phyloP scores from a whole-genome alignment of 352 stramenopile species.

The Pythium dissimile region DNA sequence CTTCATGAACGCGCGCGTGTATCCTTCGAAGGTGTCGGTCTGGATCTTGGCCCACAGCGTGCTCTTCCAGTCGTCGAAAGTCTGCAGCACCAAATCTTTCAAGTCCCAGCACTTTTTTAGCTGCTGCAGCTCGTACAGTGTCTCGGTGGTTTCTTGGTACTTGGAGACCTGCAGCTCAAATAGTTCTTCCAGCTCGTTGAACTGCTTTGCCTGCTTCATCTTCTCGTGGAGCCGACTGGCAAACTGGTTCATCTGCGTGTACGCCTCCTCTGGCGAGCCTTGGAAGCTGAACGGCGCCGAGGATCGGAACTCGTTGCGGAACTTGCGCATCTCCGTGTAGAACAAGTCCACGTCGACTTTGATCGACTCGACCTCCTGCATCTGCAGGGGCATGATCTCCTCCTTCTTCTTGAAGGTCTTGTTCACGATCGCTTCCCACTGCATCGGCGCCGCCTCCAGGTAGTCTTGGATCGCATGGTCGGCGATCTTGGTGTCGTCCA shows the following conservation, averaged over 20 bases:
- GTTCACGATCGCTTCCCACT: slow-evolving; percentile 98
- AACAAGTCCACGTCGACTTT: slow-evolving; percentile 94
- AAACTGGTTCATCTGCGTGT: slow-evolving; percentile 83
- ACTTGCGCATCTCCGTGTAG: slow-evolving; percentile 92
- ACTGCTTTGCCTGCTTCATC: slow-evolving; percentile 78
- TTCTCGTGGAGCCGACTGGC: slow-evolving; percentile 62
- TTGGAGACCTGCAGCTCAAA: slow-evolving; percentile 87
- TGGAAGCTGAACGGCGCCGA: slow-evolving; percentile 94
- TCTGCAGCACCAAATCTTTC: slow-evolving; percentile 75
- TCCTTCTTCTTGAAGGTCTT: slow-evolving; percentile 99
- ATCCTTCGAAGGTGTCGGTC: slow-evolving; percentile 75
- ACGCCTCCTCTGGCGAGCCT: slow-evolving; percentile 76
- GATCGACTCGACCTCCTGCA: slow-evolving; percentile 93
- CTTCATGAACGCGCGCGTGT: slow-evolving; percentile 81
- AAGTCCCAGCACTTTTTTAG: slow-evolving; percentile 88
- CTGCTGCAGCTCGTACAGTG: slow-evolving; percentile 82
- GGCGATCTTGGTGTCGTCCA: slow-evolving; percentile 87
- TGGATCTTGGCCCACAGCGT: slow-evolving; percentile 81
- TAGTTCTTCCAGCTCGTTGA: slow-evolving; percentile 84
- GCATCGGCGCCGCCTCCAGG: slow-evolving; percentile 93
- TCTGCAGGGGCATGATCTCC: slow-evolving; percentile 97
- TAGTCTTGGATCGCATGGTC: slow-evolving; percentile 88
- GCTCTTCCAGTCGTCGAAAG: slow-evolving; percentile 85
- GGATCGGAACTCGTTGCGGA: slow-evolving; percentile 92
- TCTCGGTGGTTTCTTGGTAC: slow-evolving; percentile 88